Percentiles rank a stretch among this genome's conserved stretches.
phyloP scores from a whole-genome alignment of 148 eudicot genomes.

The Vaccinium darrowii region DNA sequence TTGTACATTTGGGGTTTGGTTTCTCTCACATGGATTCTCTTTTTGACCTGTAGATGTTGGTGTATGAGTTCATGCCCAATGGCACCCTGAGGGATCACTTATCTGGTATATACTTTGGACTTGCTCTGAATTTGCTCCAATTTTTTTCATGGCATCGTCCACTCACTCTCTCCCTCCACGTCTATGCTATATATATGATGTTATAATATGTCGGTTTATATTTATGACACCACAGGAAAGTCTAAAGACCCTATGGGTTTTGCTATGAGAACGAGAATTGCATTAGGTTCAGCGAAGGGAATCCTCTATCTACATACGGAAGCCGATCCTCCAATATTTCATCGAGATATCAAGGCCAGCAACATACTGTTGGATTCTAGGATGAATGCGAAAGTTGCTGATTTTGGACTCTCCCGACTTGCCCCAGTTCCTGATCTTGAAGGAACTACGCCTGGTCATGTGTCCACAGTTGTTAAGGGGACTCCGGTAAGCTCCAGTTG shows the following conservation, averaged over 20 bases:
- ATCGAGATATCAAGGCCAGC: slow-evolving; percentile 86
- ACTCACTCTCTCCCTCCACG: neutral
- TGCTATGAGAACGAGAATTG: slow-evolving; percentile 58
- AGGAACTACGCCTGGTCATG: slow-evolving; percentile 61
- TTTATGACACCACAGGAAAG: slow-evolving; percentile 39
- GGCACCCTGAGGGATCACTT: slow-evolving; percentile 77
- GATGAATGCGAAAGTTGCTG: slow-evolving; percentile 77
- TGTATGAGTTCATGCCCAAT: slow-evolving; percentile 87
- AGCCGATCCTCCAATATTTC: slow-evolving; percentile 94
- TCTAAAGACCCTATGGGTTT: slow-evolving; percentile 43
- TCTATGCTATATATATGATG: neutral
- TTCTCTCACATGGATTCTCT: neutral
- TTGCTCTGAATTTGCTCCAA: neutral
- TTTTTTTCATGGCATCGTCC: neutral
- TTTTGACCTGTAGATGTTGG: slow-evolving; percentile 58
- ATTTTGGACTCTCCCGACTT: slow-evolving; percentile 86
- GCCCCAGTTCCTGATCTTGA: slow-evolving; percentile 74
- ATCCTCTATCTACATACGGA: slow-evolving; percentile 88
- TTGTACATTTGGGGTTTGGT: neutral
- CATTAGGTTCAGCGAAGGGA: slow-evolving; percentile 76
- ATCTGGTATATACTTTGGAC: slow-evolving; percentile 47
- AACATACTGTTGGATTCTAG: slow-evolving; percentile 78
- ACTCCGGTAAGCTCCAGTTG: slow-evolving; percentile 56
- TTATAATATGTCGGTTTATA: neutral
- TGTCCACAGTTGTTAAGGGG: slow-evolving; percentile 86